Evolutionary conservation across 805 yeast species (phyloP).

Genomic region (Peterozyma xylosa): DNA sequence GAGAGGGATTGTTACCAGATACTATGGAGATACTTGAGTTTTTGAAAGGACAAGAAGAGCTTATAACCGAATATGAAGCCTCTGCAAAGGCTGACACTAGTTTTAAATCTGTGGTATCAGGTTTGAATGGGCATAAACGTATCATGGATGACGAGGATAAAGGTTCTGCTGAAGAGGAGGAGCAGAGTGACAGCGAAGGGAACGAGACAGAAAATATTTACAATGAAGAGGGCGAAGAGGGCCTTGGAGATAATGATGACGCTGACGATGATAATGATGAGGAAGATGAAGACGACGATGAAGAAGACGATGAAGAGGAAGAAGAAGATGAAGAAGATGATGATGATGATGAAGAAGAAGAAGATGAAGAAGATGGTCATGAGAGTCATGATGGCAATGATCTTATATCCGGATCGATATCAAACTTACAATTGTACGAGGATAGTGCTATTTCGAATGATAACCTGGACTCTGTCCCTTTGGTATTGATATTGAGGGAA

Average conservation of each 20-base stretch:
- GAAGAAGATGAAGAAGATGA: conserved; percentile 19
- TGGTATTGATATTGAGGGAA: conserved; percentile 4
- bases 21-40: conserved; percentile 25
- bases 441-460: conserved; percentile 5
- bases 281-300: conserved; percentile 12
- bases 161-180: conserved; percentile 10
- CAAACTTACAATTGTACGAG: conserved; percentile 13
- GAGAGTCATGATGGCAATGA: conserved; percentile 13
- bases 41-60: conserved; percentile 10
- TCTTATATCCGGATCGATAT: conserved; percentile 1
- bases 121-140: conserved; percentile 10
- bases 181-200: conserved; percentile 11
- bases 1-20: conserved; percentile 68
- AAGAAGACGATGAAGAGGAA: conserved; percentile 14
- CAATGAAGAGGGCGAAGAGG: conserved; percentile 10
- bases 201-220: neutral
- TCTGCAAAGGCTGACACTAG: neutral
- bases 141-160: conserved; percentile 11
- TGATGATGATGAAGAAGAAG: conserved; percentile 15
- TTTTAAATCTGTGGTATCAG: neutral
- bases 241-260: conserved; percentile 11
- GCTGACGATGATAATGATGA: conserved; percentile 14
- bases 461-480: neutral
- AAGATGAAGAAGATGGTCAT: conserved; percentile 11
- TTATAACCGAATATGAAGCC: conserved; percentile 3